A percentile compares a stretch with the other conserved stretches of the same genome.
Evolutionary conservation across 2,329 filamentous ascomycete genomes (phyloP).

Genomic region (Neonectria sp.): DNA sequence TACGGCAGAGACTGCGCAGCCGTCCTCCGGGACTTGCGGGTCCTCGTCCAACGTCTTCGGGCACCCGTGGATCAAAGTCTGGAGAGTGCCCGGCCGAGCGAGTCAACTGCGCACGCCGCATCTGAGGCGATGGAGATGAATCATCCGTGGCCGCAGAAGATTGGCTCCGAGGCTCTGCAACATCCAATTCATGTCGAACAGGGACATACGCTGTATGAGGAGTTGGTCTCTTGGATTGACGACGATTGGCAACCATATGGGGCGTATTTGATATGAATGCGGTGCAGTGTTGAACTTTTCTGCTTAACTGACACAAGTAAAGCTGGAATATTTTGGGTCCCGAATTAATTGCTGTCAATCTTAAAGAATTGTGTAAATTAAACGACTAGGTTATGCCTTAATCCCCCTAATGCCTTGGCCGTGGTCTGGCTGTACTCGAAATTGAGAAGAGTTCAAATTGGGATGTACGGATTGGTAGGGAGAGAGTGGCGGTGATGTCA

Average conservation of each 20-base stretch:
- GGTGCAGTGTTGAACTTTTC: neutral
- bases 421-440: too few species aligned
- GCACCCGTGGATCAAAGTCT: constrained; percentile 35
- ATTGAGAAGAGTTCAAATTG: neutral
- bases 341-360: neutral
- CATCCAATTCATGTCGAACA: constrained; percentile 50
- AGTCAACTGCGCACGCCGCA: constrained; percentile 36
- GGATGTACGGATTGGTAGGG: neutral
- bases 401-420: neutral
- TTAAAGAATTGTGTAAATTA: neutral
- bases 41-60: constrained; percentile 54
- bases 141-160: constrained; percentile 41
- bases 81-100: constrained; percentile 15
- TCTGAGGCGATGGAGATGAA: constrained; percentile 41
- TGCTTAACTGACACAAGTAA: neutral
- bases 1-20: constrained; percentile 57
- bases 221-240: constrained; percentile 57
- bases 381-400: neutral
- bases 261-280: constrained; percentile 42
- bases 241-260: constrained; percentile 53
- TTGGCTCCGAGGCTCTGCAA: constrained; percentile 35
- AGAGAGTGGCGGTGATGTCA: neutral
- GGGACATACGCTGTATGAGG: constrained; percentile 52
- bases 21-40: constrained; percentile 56
- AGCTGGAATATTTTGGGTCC: neutral